A percentile compares a stretch with the other conserved stretches of the same genome.
Evolutionary conservation across 441 rosid genomes (phyloP).

Genomic region (Euphorbia celastroides): DNA sequence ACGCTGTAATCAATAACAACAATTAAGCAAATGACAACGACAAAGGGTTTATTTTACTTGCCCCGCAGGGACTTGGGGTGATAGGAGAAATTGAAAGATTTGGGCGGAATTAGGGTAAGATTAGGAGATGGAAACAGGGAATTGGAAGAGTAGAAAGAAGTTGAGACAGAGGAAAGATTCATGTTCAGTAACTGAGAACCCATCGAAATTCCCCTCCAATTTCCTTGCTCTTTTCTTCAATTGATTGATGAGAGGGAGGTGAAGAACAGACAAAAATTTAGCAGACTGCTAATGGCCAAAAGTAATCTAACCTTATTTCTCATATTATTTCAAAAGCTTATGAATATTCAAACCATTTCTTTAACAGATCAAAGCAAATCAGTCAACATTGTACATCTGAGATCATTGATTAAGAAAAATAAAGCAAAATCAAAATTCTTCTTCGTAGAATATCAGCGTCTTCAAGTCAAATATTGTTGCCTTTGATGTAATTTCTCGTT

Average conservation of each 20-base stretch:
- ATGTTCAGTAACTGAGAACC: constrained; percentile 11
- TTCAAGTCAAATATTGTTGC: no score
- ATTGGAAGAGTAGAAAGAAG: constrained; percentile 6
- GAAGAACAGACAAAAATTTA: background rate
- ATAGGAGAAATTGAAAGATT: background rate
- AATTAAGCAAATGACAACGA: background rate
- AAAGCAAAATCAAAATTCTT: no score
- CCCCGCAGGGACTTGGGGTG: constrained; percentile 12
- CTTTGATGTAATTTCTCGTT: no score
- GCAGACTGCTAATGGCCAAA: no score
- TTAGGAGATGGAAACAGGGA: background rate
- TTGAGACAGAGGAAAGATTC: background rate
- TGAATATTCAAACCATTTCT: no score
- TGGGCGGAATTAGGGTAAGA: constrained; percentile 8
- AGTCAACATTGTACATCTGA: no score
- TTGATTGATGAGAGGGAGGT: background rate
- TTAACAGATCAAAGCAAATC: no score
- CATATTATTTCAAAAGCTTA: no score
- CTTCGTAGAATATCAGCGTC: no score
- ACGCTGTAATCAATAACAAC: background rate
- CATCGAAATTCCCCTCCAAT: constrained; percentile 1
- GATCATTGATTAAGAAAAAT: no score
- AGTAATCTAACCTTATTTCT: no score
- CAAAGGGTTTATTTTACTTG: constrained; percentile 6
- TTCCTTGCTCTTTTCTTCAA: background rate